Base-by-base conservation (phyloP, 306 rosid genomes). In the Corylus avellana region DNA sequence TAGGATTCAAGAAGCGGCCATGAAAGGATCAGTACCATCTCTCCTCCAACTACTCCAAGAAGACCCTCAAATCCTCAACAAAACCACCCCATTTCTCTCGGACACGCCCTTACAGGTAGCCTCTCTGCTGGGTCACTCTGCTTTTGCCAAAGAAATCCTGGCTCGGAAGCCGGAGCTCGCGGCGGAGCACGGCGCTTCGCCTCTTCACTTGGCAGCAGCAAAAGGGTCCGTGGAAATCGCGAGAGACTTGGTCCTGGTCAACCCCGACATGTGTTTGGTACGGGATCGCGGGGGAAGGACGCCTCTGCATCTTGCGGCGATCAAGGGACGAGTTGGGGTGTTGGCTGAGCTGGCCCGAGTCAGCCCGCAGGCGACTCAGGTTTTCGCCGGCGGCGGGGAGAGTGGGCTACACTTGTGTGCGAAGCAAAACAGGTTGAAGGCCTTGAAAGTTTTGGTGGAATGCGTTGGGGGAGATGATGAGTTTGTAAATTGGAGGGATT, bases 291-390 rank as follows among this genome's bases (percentile, higher is more conserved):
- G 75, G 11, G 86, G 86, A 37, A 61, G 74, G 59, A 75, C 54
- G 69, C 86, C 86, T 42, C 77, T 79, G 69, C 86, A 83, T 53
- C 80, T 83, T 25, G 86, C 70, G 55, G 86, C 78, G 29, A 75
- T 83, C 44, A 83, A 79, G 54, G 86, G 86, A 1, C 57, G 77
- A 64, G 69, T 63, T 10, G 74, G 8, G 46, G 86, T 70, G 6
- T 61, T 83, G 83, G 67, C 54, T 1, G 86, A 83, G 83, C 7
- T 79, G 44, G 68, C 22, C 22, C 77, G 42, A 10, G 77, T 54
- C n/a, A 79, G 70, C 58, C 86, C 78, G 9, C 74, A 61, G 68
- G 66, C 80, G 69, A 47, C 16, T 32, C 74, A 78, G 83, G 71
- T 61, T 32, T 32, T 32, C 35, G 2, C 35, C 35, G 35, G 35